Conservation (phyloP, 371 early-diverging fungal species). For the Mucor indicus region DNA sequence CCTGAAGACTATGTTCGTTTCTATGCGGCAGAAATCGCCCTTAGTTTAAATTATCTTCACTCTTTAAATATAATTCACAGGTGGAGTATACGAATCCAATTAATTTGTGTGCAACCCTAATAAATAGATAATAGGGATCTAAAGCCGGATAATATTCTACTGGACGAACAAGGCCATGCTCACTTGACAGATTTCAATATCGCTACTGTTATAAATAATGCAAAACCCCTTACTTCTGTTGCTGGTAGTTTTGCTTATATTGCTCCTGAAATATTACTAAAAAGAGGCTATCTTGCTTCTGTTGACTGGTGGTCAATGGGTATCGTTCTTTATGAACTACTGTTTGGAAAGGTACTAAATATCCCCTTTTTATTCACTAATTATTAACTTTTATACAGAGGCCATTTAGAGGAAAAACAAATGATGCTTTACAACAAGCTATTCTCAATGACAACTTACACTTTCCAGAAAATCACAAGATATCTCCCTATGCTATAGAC, state of each 20-base stretch:
- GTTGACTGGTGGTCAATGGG: conserved; percentile 94
- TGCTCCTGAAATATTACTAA: conserved; percentile 76
- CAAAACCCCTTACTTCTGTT: conserved; percentile 56
- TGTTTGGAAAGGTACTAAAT: conserved; percentile 40
- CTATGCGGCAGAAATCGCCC: conserved; percentile 75
- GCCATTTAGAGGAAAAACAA: conserved; percentile 82
- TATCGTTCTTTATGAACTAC: conserved; percentile 67
- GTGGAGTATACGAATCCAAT: background rate
- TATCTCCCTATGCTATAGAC: conserved; percentile 57
- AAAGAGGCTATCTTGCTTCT: conserved; percentile 66
- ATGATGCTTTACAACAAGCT: conserved; percentile 68
- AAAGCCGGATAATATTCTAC: conserved; percentile 91
- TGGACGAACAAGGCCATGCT: conserved; percentile 84
- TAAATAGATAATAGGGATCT: conserved; percentile 60
- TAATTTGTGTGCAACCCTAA: conserved; percentile 1
- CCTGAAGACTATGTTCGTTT: conserved; percentile 77
- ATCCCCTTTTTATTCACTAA: conserved; percentile 55
- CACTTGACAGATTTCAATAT: conserved; percentile 92
- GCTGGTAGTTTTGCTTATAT: conserved; percentile 81
- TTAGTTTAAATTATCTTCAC: conserved; percentile 73
- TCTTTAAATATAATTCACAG: conserved; percentile 56
- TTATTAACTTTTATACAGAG: conserved; percentile 42
- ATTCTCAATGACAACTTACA: conserved; percentile 58
- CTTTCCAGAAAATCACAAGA: conserved; percentile 54
- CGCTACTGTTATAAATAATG: conserved; percentile 46